These are phyloP conservation scores for Epichloe sylvatica DNA, from an alignment of 2,329 filamentous ascomycete genomes.

Conservation along the genomic window DNA sequence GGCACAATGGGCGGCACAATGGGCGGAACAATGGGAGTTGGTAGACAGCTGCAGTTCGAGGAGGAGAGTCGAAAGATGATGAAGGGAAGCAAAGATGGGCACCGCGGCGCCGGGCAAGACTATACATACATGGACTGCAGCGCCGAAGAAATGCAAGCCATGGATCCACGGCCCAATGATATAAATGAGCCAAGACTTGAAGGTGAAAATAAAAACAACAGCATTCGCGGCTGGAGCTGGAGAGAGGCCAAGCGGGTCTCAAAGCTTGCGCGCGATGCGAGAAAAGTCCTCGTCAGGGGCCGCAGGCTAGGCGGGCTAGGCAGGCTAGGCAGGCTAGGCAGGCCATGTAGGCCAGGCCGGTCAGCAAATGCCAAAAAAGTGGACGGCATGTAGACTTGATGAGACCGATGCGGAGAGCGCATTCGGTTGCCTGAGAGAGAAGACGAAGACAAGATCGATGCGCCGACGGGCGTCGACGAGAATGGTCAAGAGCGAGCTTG, in stretches of 20 bases:
- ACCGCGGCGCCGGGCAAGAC: slow-evolving; percentile 2
- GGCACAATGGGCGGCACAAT: not conserved
- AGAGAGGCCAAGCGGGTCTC: not conserved
- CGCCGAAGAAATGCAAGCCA: not conserved
- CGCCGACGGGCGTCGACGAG: not conserved
- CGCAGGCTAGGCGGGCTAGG: too few relatives aligned
- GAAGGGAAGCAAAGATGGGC: slow-evolving; percentile 11
- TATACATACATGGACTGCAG: not conserved
- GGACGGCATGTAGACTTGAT: not conserved
- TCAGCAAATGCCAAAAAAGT: not conserved
- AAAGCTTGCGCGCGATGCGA: not conserved
- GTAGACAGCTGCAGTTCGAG: not conserved
- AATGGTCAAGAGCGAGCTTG: not conserved
- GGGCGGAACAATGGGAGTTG: not conserved
- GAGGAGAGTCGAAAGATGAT: not conserved
- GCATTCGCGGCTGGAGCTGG: not conserved
- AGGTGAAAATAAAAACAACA: too few relatives aligned
- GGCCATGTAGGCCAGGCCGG: not conserved
- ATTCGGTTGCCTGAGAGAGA: not conserved
- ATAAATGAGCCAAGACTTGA: not conserved
- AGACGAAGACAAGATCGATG: not conserved
- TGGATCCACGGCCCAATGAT: not conserved
- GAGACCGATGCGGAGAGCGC: too few relatives aligned
- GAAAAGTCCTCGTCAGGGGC: not conserved
- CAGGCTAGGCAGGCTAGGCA: too few relatives aligned